Evolutionary conservation across 345 rosid species (phyloP).

Genomic region (Gossypium mustelinum): DNA sequence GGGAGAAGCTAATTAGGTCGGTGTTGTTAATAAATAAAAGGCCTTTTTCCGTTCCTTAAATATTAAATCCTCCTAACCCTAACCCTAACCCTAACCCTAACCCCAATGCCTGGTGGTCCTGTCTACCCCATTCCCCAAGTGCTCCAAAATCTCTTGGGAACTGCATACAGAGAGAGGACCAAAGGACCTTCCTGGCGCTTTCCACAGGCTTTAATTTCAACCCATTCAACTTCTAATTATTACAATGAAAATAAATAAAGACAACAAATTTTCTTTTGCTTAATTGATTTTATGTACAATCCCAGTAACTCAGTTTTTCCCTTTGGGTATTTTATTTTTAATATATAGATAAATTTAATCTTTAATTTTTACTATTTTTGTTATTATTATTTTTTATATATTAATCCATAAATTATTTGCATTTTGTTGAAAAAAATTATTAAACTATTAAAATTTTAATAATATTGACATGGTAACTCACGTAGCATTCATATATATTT

Average conservation of each 20-base stretch:
- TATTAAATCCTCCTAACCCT: constrained; percentile 10
- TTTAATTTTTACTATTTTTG: too few relatives aligned
- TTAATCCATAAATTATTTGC: too few relatives aligned
- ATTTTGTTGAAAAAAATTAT: too few relatives aligned
- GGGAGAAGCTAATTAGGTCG: constrained; percentile 20
- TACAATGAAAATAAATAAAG: neutral
- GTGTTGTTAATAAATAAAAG: constrained; percentile 13
- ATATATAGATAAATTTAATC: neutral
- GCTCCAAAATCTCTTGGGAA: constrained; percentile 6
- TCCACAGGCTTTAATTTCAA: neutral
- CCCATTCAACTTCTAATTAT: constrained; percentile 4
- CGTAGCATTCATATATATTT: too few relatives aligned
- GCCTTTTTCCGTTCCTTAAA: constrained; percentile 3
- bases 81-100: neutral
- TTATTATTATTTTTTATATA: too few relatives aligned
- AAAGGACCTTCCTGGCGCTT: constrained; percentile 9
- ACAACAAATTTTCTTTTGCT: neutral
- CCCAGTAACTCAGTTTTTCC: neutral
- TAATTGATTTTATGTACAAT: neutral
- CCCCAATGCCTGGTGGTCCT: neutral
- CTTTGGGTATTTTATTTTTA: neutral
- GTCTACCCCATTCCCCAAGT: neutral
- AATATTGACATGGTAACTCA: too few relatives aligned
- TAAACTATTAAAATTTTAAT: too few relatives aligned
- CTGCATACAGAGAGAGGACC: neutral